Conservation (phyloP, 2,329 filamentous ascomycete genomes). For the Colletotrichum zoysiae region DNA sequence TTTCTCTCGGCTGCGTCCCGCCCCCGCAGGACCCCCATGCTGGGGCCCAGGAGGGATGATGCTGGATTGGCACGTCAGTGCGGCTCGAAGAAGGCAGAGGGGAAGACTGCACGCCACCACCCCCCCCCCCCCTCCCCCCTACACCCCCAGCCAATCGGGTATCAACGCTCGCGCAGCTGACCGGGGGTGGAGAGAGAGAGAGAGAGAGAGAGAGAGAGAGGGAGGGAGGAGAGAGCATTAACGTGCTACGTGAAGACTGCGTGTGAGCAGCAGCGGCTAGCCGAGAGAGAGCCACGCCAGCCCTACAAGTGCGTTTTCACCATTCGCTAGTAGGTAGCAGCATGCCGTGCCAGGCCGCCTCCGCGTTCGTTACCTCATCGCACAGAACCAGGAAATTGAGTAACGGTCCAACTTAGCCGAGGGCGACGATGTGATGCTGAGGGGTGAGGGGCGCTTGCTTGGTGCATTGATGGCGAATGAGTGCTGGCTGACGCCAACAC, state of each 20-base stretch:
- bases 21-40: constrained; percentile 30
- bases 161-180: constrained; percentile 2
- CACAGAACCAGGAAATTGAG: not conserved
- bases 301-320: constrained; percentile 31
- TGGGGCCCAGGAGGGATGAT: constrained; percentile 29
- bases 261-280: constrained; percentile 5
- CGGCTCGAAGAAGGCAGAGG: constrained; percentile 13
- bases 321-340: not conserved
- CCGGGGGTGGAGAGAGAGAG: not conserved
- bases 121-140: not conserved
- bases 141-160: constrained; percentile 31
- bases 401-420: too few species aligned
- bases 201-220: too few species aligned
- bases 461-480: not conserved
- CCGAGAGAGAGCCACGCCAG: constrained; percentile 19
- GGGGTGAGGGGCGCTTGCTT: not conserved
- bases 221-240: not conserved
- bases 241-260: constrained; percentile 26
- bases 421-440: too few species aligned
- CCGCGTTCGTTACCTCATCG: constrained; percentile 10
- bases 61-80: constrained; percentile 31
- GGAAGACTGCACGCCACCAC: not conserved
- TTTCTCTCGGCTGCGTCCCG: constrained; percentile 17
- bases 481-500: constrained; percentile 29
- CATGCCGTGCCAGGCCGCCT: not conserved